Percentiles rank a stretch among this genome's conserved stretches.
phyloP scores from a whole-genome alignment of 345 rosid genomes.

The Salix koriyanagi region DNA sequence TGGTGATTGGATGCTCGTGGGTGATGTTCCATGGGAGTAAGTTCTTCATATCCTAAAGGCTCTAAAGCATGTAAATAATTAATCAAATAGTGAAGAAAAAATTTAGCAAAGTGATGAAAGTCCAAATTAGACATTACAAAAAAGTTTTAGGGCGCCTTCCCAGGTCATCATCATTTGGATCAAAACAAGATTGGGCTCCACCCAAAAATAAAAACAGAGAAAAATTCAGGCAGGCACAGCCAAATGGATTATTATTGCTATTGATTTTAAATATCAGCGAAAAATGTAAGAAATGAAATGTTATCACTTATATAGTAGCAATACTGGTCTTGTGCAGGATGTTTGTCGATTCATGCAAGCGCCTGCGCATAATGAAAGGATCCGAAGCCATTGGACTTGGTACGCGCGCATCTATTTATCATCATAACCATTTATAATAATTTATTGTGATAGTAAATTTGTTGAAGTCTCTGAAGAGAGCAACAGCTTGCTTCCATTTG shows the following conservation, averaged over 20 bases:
- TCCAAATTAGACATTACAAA: not conserved
- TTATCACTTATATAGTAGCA: not conserved
- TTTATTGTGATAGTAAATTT: not conserved
- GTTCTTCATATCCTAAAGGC: slow-evolving; percentile 26
- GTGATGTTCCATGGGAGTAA: slow-evolving; percentile 98
- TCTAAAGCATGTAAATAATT: not conserved
- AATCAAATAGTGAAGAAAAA: not conserved
- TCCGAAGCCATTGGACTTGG: slow-evolving; percentile 96
- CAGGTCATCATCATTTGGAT: not conserved
- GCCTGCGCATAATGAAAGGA: slow-evolving; percentile 93
- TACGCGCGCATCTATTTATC: slow-evolving; percentile 10
- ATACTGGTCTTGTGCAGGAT: slow-evolving; percentile 45
- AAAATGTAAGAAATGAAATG: not conserved
- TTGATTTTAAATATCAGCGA: not conserved
- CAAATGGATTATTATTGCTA: not conserved
- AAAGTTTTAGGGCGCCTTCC: not conserved
- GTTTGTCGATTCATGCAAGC: slow-evolving; percentile 96
- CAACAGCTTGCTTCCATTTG: not conserved
- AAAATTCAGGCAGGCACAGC: not conserved
- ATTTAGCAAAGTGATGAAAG: not conserved
- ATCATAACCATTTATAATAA: not conserved
- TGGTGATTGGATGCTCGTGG: slow-evolving; percentile 99
- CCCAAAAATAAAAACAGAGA: too few relatives aligned
- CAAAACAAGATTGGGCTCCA: not conserved
- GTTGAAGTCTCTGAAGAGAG: not conserved